Conservation (phyloP, 345 rosid species). For the Bruguiera parviflora region DNA sequence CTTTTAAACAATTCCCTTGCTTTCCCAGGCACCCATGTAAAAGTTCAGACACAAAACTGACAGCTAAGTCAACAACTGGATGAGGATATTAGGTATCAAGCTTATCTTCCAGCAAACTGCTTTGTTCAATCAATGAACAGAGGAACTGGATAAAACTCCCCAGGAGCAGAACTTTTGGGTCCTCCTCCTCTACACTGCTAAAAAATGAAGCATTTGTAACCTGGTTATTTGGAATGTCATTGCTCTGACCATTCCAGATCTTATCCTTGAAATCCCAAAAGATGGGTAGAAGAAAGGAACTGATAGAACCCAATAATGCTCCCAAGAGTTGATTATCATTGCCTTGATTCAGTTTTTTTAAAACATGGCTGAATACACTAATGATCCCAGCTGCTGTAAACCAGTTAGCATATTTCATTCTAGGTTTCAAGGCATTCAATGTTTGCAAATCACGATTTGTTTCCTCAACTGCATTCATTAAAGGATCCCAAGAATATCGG, state of each 20-base stretch:
- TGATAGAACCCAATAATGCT: slow-evolving; percentile 39
- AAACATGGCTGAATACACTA: slow-evolving; percentile 49
- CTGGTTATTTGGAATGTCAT: slow-evolving; percentile 1
- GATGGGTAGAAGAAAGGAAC: slow-evolving; percentile 42
- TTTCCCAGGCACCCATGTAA: slow-evolving; percentile 55
- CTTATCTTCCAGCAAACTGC: slow-evolving; percentile 25
- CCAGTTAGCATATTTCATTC: slow-evolving; percentile 54
- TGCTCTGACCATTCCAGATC: slow-evolving; percentile 25
- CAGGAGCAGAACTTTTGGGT: slow-evolving; percentile 39
- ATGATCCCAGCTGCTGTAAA: slow-evolving; percentile 46
- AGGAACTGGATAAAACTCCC: slow-evolving; percentile 67
- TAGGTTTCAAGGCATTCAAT: slow-evolving; percentile 34
- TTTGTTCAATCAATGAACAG: slow-evolving; percentile 61
- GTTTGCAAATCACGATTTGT: slow-evolving; percentile 17
- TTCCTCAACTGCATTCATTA: slow-evolving; percentile 18
- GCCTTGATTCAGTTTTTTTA: slow-evolving; percentile 60
- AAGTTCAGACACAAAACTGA: slow-evolving; percentile 54
- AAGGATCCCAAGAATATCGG: slow-evolving; percentile 20
- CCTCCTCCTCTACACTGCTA: slow-evolving; percentile 20
- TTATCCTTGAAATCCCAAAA: slow-evolving; percentile 52
- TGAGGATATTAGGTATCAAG: slow-evolving; percentile 30
- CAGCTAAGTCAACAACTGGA: slow-evolving; percentile 32
- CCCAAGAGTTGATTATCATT: slow-evolving; percentile 40
- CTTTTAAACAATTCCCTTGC: slow-evolving; percentile 30
- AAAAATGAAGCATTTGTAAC: slow-evolving; percentile 16